These are phyloP conservation scores for Papiliotrema nemorosa DNA, from an alignment of 1,284 basidiomycete genomes.

Conservation along the genomic window DNA sequence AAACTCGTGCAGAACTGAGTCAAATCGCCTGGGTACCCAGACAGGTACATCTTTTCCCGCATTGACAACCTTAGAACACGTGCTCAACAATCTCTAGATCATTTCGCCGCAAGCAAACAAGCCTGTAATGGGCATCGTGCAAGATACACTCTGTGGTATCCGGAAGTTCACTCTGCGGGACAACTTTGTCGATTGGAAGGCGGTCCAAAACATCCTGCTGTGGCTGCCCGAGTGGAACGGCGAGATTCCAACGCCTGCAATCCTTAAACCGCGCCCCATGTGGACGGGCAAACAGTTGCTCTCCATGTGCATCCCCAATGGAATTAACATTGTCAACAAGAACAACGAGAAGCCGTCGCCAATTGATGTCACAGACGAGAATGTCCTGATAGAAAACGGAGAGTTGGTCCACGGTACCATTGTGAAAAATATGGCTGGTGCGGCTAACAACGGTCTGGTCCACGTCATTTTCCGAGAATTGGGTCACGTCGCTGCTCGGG, in stretches of 20 bases:
- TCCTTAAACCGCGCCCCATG: conserved; percentile 92
- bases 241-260: conserved; percentile 82
- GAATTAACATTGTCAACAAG: conserved; percentile 80
- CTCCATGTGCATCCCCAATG: conserved; percentile 87
- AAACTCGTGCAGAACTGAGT: conserved; percentile 95
- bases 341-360: conserved; percentile 73
- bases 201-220: conserved; percentile 93
- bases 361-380: conserved; percentile 84
- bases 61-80: conserved; percentile 1
- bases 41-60: conserved; percentile 58
- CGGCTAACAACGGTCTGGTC: conserved; percentile 87
- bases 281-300: conserved; percentile 99
- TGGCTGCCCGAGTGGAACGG: conserved; percentile 99
- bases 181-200: conserved; percentile 86
- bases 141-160: conserved; percentile 96
- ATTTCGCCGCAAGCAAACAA: conserved; percentile 99
- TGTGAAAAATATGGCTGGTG: conserved; percentile 97
- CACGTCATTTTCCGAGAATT: conserved; percentile 98
- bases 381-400: conserved; percentile 95
- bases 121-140: conserved; percentile 99
- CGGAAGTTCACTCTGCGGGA: conserved; percentile 97
- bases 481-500: conserved; percentile 87
- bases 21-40: conserved; percentile 99
- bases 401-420: conserved; percentile 94
- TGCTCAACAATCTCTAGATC: conserved; percentile 59